Evolutionary conservation across 805 yeast species (phyloP), one percentile per base, ranked within the genome.

Genomic region (Ogataea pilisensis): DNA sequence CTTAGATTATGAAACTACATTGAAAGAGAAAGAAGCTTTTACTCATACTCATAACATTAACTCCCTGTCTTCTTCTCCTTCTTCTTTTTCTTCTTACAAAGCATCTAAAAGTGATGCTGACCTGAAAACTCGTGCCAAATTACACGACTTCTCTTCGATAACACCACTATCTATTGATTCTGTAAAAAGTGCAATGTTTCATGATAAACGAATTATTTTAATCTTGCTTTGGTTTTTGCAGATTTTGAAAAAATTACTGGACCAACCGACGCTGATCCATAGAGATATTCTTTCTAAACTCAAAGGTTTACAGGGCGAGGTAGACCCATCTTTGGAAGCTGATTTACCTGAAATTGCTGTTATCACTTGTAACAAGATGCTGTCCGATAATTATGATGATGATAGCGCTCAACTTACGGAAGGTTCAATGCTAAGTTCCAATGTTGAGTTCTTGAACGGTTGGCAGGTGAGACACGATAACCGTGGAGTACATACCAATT

Each of bases 391-490:
- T 16, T 19, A 25, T 20, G 39, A 48, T 2, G 28, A 43, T 25
- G 40, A 40, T 20, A 31, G 31, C 14, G 18, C 40, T 12, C 38
- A 41, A 21, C 13, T 52, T 4, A 27, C 46, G 3, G 45, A 51
- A 21, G 48, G 43, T 21, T 51, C 57, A 26, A 49, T 54, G 19
- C 45, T 50, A 19, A 53, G 57, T 18, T 49, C 63, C 1, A 50
- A 54, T 20, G 50, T 60, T 8, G 65, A 60, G 44, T 56, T 60
- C 33, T 45, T 62, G n/a, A 57, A 54, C 38, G 64, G 65, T 3
- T 62, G 66, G 66, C 56, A 60, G 38, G 25, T 58, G 18, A 40
- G 59, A 17, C 60, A 58, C 42, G 64, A 60, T 33, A 55, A 57
- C 31, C 54, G 56, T 11, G 35, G 47, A 1, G 32, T 42, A 38